These are phyloP conservation scores for Fusarium sp. DNA, from an alignment of 2,329 filamentous ascomycete species.

Conservation along the genomic window DNA sequence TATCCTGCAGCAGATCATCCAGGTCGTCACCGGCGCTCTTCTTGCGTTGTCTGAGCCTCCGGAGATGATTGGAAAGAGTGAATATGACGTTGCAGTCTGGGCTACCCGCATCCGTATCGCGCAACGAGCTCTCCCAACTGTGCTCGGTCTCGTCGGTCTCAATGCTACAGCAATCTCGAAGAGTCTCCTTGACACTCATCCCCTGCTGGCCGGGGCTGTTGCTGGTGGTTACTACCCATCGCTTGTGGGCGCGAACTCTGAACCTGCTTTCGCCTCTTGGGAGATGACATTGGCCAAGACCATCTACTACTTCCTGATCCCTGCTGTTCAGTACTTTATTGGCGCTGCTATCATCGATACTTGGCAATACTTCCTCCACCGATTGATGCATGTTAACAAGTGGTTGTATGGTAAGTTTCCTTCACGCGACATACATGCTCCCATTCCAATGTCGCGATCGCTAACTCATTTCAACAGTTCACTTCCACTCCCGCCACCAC, in stretches of 20 bases:
- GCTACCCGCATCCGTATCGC: slow-evolving; percentile 82
- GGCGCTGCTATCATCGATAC: slow-evolving; percentile 87
- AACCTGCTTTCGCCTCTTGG: slow-evolving; percentile 85
- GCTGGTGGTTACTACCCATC: slow-evolving; percentile 85
- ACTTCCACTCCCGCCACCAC: slow-evolving; percentile 95
- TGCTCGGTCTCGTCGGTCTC: slow-evolving; percentile 79
- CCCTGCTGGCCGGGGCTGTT: slow-evolving; percentile 79
- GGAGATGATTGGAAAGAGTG: slow-evolving; percentile 80
- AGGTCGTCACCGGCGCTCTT: slow-evolving; percentile 76
- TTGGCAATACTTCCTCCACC: slow-evolving; percentile 98
- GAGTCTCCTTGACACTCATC: slow-evolving; percentile 77
- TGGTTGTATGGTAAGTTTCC: slow-evolving; percentile 88
- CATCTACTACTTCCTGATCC: slow-evolving; percentile 84
- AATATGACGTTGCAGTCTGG: slow-evolving; percentile 91
- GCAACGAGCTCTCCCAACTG: slow-evolving; percentile 79
- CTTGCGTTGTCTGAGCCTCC: slow-evolving; percentile 79
- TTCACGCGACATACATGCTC: not conserved
- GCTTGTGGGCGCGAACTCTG: slow-evolving; percentile 70
- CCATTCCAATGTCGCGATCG: not conserved
- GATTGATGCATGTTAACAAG: slow-evolving; percentile 96
- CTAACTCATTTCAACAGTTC: slow-evolving; percentile 62
- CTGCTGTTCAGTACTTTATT: slow-evolving; percentile 79
- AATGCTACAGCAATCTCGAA: slow-evolving; percentile 81
- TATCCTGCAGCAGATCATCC: slow-evolving; percentile 89
- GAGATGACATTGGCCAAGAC: slow-evolving; percentile 79